Percentiles rank a stretch among this genome's conserved stretches.
These are phyloP conservation scores for Pelargonium australe DNA, from an alignment of 441 rosid genomes.

Conservation along the genomic window DNA sequence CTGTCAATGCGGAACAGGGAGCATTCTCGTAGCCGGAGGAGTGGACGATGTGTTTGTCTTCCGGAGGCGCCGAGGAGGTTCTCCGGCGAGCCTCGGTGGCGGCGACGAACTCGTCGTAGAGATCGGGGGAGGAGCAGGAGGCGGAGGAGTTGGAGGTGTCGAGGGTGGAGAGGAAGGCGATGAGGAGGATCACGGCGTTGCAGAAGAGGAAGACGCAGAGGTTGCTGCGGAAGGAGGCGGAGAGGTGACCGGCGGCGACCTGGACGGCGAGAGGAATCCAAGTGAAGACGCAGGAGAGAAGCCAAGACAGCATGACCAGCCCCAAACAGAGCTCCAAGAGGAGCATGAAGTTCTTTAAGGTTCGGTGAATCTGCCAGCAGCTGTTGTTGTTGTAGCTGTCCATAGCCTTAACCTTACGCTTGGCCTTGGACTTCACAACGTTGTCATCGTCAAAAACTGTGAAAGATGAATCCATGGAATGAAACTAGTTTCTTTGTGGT, in stretches of 20 bases:
- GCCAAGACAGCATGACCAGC: neutral
- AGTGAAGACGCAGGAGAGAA: neutral
- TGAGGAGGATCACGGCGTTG: constrained; percentile 1
- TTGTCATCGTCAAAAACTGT: neutral
- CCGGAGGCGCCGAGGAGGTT: neutral
- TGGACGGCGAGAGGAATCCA: neutral
- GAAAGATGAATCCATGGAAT: neutral
- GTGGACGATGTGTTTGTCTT: neutral
- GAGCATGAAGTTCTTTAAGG: neutral
- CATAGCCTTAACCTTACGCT: neutral
- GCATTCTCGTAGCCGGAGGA: too few species aligned
- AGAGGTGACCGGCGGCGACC: neutral
- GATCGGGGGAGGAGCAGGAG: neutral
- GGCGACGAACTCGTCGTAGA: neutral
- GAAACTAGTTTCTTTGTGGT: neutral
- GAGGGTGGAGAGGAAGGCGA: constrained; percentile 1
- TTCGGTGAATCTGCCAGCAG: neutral
- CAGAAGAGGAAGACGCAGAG: constrained; percentile 3
- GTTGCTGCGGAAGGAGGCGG: too few species aligned
- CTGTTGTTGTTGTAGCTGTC: neutral
- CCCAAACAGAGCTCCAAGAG: neutral
- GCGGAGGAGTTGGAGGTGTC: neutral
- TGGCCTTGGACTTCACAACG: neutral
- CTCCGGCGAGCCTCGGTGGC: neutral
- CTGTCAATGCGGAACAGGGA: too few species aligned